A percentile compares a stretch with the other conserved stretches of the same genome.
Conservation (phyloP, 176 grass and related monocot species). For the Juncus effusus region DNA sequence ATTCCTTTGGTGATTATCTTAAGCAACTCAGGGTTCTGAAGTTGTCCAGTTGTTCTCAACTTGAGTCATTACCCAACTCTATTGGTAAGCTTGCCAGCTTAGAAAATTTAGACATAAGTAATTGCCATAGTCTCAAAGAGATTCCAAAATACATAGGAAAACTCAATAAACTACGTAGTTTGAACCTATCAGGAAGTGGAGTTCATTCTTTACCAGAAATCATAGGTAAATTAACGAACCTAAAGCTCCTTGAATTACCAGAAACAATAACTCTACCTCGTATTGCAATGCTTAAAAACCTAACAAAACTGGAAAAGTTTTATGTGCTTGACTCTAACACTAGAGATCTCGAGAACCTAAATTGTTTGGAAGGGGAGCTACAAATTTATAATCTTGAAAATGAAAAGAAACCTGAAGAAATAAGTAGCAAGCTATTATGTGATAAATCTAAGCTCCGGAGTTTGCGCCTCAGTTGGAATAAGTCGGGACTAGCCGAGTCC, state of each 20-base stretch:
- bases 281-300: not conserved
- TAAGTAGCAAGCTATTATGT: conserved; percentile 8
- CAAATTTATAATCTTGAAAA: conserved; percentile 20
- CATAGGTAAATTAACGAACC: conserved; percentile 7
- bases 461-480: conserved; percentile 21
- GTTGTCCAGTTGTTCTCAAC: conserved; percentile 7
- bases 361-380: not conserved
- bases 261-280: not conserved
- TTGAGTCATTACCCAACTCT: conserved; percentile 14
- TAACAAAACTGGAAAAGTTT: not conserved
- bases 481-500: not conserved
- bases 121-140: conserved; percentile 1
- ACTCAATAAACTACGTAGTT: not conserved
- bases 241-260: conserved; percentile 18
- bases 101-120: conserved; percentile 3
- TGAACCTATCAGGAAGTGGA: not conserved
- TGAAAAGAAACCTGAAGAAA: conserved; percentile 1
- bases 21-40: conserved; percentile 12
- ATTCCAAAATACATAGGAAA: conserved; percentile 2
- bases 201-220: conserved; percentile 10
- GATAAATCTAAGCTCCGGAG: conserved; percentile 1
- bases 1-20: conserved; percentile 7
- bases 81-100: conserved; percentile 10
- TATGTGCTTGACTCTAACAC: conserved; percentile 6
- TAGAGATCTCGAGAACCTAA: conserved; percentile 1